Evolutionary conservation across 257 asterid species (phyloP).

Genomic region (Solanum pinnatisectum): DNA sequence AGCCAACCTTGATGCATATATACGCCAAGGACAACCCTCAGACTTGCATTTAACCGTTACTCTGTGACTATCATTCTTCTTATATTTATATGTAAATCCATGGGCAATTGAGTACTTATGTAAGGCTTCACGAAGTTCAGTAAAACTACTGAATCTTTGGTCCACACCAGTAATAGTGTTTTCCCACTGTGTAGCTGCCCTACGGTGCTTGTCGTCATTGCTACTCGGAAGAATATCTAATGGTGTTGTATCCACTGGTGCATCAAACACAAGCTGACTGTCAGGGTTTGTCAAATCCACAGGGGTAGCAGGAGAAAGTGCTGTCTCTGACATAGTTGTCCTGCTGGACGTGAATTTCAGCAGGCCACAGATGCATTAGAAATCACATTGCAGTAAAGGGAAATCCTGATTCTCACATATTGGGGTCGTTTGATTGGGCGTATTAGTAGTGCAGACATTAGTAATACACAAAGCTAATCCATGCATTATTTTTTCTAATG

Average conservation of each 20-base stretch:
- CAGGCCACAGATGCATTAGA: not conserved
- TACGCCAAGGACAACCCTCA: constrained; percentile 96
- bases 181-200: constrained; percentile 94
- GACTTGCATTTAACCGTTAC: constrained; percentile 96
- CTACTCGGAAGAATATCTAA: constrained; percentile 21
- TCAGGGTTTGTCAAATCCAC: constrained; percentile 52
- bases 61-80: constrained; percentile 95
- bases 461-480: not conserved
- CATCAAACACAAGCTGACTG: constrained; percentile 47
- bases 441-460: not conserved
- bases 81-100: constrained; percentile 88
- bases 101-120: constrained; percentile 95
- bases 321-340: constrained; percentile 65
- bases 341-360: constrained; percentile 67
- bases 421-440: not conserved
- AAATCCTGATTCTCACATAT: not conserved
- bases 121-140: constrained; percentile 94
- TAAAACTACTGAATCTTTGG: constrained; percentile 87
- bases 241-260: constrained; percentile 42
- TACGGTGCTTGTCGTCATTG: constrained; percentile 61
- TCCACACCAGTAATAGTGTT: constrained; percentile 93
- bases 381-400: not conserved
- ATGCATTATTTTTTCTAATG: not conserved
- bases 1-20: constrained; percentile 87
- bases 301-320: constrained; percentile 44